A percentile compares a stretch with the other conserved stretches of the same genome.
These are phyloP conservation scores for Trichomonascaceae sp. DNA, from an alignment of 1,139 yeast species.

Conservation along the genomic window DNA sequence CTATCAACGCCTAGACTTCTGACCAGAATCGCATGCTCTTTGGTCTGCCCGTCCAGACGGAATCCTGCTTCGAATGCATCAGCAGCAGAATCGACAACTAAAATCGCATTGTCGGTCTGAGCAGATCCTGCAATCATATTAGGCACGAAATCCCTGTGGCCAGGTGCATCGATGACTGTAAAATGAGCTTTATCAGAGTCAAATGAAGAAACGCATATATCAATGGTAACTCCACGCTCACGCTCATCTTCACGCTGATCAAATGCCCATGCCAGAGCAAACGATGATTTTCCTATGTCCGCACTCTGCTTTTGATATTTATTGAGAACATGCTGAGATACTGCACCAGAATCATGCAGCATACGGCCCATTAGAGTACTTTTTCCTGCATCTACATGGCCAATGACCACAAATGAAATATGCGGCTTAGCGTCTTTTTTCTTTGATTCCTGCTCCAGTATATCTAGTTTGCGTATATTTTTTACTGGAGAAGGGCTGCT, in stretches of 20 bases:
- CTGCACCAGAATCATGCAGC: conserved; percentile 72
- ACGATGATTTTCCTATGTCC: conserved; percentile 80
- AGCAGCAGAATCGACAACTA: conserved; percentile 70
- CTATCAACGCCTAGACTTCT: conserved; percentile 74
- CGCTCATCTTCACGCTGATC: conserved; percentile 94
- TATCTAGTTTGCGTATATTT: conserved; percentile 14
- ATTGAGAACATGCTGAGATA: conserved; percentile 69
- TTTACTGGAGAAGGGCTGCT: conserved; percentile 3
- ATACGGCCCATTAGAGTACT: conserved; percentile 91
- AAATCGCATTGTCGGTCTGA: conserved; percentile 66
- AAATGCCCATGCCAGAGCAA: conserved; percentile 96
- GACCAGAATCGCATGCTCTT: conserved; percentile 85
- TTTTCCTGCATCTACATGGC: conserved; percentile 98
- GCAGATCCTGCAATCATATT: conserved; percentile 97
- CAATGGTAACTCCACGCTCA: conserved; percentile 80
- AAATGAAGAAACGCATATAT: conserved; percentile 78
- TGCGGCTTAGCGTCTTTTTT: conserved; percentile 14
- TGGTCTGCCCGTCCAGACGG: conserved; percentile 82
- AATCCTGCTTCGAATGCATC: conserved; percentile 92
- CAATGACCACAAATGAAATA: conserved; percentile 37
- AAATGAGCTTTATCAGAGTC: conserved; percentile 61
- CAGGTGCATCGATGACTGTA: conserved; percentile 96
- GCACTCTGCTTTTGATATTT: conserved; percentile 78
- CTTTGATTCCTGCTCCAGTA: conserved; percentile 16
- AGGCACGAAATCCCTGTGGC: conserved; percentile 96